Percentiles rank a stretch among this genome's conserved stretches.
Conservation (phyloP, 2,329 filamentous ascomycete genomes). For the Hypoxylon sp. region DNA sequence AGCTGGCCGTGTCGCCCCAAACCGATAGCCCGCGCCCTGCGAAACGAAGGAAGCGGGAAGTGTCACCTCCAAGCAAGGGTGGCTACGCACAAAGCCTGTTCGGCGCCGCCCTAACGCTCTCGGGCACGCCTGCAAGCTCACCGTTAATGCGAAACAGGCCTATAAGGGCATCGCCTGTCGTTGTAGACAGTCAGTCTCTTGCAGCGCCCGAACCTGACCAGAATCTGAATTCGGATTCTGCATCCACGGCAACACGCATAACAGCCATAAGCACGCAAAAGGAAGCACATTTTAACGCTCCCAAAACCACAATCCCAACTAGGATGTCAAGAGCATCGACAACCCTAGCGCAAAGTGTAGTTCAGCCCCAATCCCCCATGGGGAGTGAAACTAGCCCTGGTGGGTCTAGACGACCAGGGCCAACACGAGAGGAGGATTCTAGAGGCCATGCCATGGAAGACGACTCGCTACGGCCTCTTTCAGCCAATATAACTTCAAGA, state of each 20-base stretch:
- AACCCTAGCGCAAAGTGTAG: not conserved
- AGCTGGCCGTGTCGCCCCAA: conserved; percentile 47
- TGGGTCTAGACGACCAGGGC: not conserved
- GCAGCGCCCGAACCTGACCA: conserved; percentile 36
- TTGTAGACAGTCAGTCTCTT: conserved; percentile 25
- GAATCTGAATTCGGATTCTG: conserved; percentile 30
- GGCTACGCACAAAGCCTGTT: conserved; percentile 68
- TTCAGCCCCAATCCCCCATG: not conserved
- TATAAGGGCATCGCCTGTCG: conserved; percentile 25
- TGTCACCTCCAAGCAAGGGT: conserved; percentile 60
- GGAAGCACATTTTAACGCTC: not conserved
- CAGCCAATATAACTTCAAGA: conserved; percentile 11
- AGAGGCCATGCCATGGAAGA: not conserved
- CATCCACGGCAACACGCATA: not conserved
- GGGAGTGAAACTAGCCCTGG: not conserved
- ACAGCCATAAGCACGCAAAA: not conserved
- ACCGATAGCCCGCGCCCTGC: conserved; percentile 52
- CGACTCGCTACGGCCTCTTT: conserved; percentile 7
- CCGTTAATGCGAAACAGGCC: conserved; percentile 48
- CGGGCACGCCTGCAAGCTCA: conserved; percentile 56
- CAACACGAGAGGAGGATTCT: conserved; percentile 5
- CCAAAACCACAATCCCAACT: conserved; percentile 9
- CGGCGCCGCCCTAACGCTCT: conserved; percentile 64
- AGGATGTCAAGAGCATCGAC: conserved; percentile 2
- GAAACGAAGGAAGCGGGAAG: conserved; percentile 61